Percentiles rank a stretch among this genome's conserved stretches.
Evolutionary conservation across 2,329 filamentous ascomycete genomes (phyloP).

Genomic region (Escovopsis sp.): DNA sequence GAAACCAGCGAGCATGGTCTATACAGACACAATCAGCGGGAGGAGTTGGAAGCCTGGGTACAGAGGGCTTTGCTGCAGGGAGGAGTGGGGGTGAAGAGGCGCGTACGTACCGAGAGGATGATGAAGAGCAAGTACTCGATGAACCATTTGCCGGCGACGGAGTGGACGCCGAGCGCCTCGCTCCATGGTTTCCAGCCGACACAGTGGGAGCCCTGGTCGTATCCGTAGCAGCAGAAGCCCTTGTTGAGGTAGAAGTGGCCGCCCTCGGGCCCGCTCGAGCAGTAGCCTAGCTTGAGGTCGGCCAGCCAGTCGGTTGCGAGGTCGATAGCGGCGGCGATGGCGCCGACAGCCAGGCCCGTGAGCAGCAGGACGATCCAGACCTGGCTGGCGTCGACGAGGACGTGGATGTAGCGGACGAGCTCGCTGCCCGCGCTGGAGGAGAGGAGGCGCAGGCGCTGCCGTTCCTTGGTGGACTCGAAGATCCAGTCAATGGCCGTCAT

Average conservation of each 20-base stretch:
- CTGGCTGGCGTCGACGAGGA: conserved; percentile 71
- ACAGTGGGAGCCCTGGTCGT: conserved; percentile 70
- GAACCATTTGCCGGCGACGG: conserved; percentile 57
- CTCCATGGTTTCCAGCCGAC: conserved; percentile 81
- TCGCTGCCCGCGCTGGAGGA: conserved; percentile 52
- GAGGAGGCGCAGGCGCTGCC: conserved; percentile 69
- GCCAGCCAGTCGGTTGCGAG: conserved; percentile 86
- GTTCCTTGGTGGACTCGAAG: conserved; percentile 94
- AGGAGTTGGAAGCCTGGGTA: no score
- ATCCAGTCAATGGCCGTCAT: conserved; percentile 99
- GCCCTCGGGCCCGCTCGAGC: conserved; percentile 56
- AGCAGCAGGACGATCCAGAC: conserved; percentile 81
- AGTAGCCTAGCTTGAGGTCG: conserved; percentile 83
- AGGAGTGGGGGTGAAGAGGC: not conserved
- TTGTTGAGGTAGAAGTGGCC: conserved; percentile 85
- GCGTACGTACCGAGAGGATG: conserved; percentile 53
- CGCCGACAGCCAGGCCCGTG: conserved; percentile 70
- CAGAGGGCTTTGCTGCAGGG: not conserved
- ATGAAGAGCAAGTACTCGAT: conserved; percentile 81
- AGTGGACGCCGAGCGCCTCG: conserved; percentile 50
- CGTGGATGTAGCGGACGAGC: conserved; percentile 54
- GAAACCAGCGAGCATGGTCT: conserved; percentile 63
- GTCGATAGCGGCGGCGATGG: conserved; percentile 78
- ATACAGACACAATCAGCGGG: not conserved
- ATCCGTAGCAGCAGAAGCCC: conserved; percentile 84